These are phyloP conservation scores for Agaricus subrufescens DNA, from an alignment of 768 basidiomycete genomes.

Conservation along the genomic window DNA sequence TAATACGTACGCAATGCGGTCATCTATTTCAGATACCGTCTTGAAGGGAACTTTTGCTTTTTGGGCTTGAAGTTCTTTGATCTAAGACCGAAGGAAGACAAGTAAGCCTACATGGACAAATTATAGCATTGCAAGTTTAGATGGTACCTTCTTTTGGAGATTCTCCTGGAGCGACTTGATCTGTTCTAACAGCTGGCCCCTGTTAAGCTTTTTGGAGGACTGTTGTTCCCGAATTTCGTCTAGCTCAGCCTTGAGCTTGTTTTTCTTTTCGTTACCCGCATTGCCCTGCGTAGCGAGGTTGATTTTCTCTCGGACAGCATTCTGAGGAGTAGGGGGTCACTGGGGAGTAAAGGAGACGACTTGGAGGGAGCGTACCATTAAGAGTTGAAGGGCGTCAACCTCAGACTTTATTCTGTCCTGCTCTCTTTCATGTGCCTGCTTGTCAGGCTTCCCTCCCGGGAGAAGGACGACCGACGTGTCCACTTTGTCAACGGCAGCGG, in stretches of 20 bases:
- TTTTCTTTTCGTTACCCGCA: conserved; percentile 57
- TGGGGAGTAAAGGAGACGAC: conserved; percentile 4
- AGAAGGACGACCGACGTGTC: conserved; percentile 35
- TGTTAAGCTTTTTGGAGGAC: conserved; percentile 65
- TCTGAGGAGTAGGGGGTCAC: conserved; percentile 34
- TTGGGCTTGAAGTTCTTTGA: conserved; percentile 81
- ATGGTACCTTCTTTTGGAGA: conserved; percentile 73
- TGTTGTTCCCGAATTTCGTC: conserved; percentile 77
- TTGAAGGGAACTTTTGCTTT: conserved; percentile 78
- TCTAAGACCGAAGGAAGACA: conserved; percentile 34
- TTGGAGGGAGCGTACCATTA: conserved; percentile 58
- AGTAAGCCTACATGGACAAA: background rate
- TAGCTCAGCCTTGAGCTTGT: conserved; percentile 72
- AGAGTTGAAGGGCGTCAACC: conserved; percentile 77
- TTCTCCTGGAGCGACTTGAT: conserved; percentile 74
- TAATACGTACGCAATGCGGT: conserved; percentile 69
- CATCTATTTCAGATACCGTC: conserved; percentile 81
- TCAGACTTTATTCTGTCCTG: conserved; percentile 78
- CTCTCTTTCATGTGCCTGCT: conserved; percentile 77
- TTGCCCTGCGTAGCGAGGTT: conserved; percentile 35
- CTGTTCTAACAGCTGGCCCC: conserved; percentile 72
- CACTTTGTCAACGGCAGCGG: conserved; percentile 35
- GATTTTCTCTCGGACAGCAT: conserved; percentile 73
- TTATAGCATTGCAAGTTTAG: background rate
- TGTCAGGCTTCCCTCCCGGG: conserved; percentile 72